Evolutionary conservation across 768 basidiomycete species (phyloP).

Genomic region (Amanita muscaria): DNA sequence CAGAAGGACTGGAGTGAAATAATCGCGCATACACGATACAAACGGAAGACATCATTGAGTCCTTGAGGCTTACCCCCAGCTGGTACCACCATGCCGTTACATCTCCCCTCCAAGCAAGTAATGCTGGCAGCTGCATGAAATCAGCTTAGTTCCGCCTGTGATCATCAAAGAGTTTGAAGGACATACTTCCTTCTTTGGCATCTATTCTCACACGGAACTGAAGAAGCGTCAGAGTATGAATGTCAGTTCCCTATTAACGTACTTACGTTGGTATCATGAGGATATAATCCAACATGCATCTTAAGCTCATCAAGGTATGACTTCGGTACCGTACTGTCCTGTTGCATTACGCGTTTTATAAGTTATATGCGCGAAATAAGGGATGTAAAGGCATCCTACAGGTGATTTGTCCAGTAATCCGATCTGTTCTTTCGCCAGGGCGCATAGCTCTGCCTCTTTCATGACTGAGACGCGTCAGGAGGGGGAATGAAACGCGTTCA

Average conservation of each 20-base stretch:
- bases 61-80: constrained; percentile 38
- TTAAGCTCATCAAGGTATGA: constrained; percentile 27
- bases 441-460: background rate
- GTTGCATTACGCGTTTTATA: background rate
- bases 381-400: background rate
- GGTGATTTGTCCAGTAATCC: background rate
- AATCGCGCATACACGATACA: constrained; percentile 32
- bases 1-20: background rate
- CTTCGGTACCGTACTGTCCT: constrained; percentile 19
- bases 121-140: constrained; percentile 29
- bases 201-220: constrained; percentile 32
- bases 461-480: background rate
- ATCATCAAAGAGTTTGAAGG: constrained; percentile 5
- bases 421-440: constrained; percentile 1
- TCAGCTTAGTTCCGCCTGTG: constrained; percentile 3
- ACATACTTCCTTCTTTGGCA: constrained; percentile 32
- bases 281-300: constrained; percentile 23
- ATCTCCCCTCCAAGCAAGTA: constrained; percentile 40
- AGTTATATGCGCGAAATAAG: background rate
- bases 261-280: constrained; percentile 26
- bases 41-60: constrained; percentile 39
- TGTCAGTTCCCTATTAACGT: background rate
- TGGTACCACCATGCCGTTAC: constrained; percentile 23
- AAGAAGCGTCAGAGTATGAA: constrained; percentile 4
- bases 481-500: too few relatives aligned